Conservation (phyloP, 2,329 filamentous ascomycete species). For the Neurospora crassa region DNA sequence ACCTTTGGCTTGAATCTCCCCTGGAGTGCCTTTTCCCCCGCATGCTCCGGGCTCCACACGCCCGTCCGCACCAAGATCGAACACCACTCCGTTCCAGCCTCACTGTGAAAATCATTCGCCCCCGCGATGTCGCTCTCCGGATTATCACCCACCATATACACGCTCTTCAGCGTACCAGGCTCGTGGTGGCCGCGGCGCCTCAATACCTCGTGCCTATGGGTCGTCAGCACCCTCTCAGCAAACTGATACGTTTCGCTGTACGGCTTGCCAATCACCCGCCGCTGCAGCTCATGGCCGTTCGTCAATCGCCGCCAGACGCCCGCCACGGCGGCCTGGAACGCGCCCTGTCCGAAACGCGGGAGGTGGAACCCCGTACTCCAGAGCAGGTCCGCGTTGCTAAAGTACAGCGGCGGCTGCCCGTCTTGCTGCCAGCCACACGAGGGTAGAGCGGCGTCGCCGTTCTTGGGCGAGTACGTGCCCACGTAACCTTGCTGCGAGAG, state of each 20-base stretch:
- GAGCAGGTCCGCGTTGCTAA: conserved; percentile 81
- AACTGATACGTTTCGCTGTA: conserved; percentile 68
- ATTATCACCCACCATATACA: conserved; percentile 94
- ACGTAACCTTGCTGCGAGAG: conserved; percentile 69
- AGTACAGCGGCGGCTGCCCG: conserved; percentile 71
- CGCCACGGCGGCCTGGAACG: conserved; percentile 72
- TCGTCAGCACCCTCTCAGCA: conserved; percentile 63
- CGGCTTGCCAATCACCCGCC: conserved; percentile 76
- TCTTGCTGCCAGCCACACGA: conserved; percentile 77
- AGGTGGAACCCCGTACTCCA: conserved; percentile 83
- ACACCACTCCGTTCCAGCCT: conserved; percentile 40
- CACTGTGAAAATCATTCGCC: conserved; percentile 65
- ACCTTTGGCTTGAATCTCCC: conserved; percentile 16
- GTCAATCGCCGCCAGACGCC: conserved; percentile 73
- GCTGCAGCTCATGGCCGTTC: conserved; percentile 47
- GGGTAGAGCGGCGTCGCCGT: conserved; percentile 53
- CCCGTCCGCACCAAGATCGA: conserved; percentile 25
- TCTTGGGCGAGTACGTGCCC: conserved; percentile 68
- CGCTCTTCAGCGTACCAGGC: conserved; percentile 45
- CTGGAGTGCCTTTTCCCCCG: conserved; percentile 13
- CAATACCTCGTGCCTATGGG: conserved; percentile 45
- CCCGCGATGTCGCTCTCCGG: conserved; percentile 85
- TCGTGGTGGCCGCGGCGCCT: conserved; percentile 13
- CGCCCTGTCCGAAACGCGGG: conserved; percentile 83
- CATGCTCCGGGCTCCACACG: conserved; percentile 19